Evolutionary conservation across 176 grass and related monocot species (phyloP).

Genomic region (Aegilops umbellulata): DNA sequence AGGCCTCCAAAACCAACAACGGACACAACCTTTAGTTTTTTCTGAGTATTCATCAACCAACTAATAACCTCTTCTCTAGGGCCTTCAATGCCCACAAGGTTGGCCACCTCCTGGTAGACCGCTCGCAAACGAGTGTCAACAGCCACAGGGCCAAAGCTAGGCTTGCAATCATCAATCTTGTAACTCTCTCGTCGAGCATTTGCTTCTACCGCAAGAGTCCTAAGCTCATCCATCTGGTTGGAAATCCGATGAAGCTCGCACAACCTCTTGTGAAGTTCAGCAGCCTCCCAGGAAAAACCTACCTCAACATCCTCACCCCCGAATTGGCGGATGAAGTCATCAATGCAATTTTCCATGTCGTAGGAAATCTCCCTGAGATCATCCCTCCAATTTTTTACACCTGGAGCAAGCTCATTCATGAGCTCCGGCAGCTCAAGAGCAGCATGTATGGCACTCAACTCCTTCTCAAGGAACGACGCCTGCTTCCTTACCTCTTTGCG

Average conservation of each 20-base stretch:
- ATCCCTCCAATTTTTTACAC: too few species aligned
- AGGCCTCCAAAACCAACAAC: not conserved
- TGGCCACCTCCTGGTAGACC: not conserved
- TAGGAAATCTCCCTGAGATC: too few species aligned
- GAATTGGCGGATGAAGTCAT: too few species aligned
- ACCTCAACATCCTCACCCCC: too few species aligned
- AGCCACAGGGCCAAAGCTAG: not conserved
- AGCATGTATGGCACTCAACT: too few species aligned
- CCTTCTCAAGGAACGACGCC: too few species aligned
- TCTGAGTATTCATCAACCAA: not conserved
- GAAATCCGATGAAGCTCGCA: not conserved
- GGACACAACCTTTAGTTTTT: not conserved
- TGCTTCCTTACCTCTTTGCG: too few species aligned
- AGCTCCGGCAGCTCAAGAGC: too few species aligned
- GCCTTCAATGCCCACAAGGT: not conserved
- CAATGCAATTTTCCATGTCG: too few species aligned
- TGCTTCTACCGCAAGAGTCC: not conserved
- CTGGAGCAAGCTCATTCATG: too few species aligned
- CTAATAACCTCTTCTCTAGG: rapidly evolving
- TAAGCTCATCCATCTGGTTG: not conserved
- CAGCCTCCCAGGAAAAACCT: too few species aligned
- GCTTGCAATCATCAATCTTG: not conserved
- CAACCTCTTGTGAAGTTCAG: too few species aligned
- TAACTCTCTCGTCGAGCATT: not conserved
- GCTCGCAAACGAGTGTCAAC: not conserved